These are phyloP conservation scores for Lagenidium sp. DNA, from an alignment of 352 stramenopile species.

Conservation along the genomic window DNA sequence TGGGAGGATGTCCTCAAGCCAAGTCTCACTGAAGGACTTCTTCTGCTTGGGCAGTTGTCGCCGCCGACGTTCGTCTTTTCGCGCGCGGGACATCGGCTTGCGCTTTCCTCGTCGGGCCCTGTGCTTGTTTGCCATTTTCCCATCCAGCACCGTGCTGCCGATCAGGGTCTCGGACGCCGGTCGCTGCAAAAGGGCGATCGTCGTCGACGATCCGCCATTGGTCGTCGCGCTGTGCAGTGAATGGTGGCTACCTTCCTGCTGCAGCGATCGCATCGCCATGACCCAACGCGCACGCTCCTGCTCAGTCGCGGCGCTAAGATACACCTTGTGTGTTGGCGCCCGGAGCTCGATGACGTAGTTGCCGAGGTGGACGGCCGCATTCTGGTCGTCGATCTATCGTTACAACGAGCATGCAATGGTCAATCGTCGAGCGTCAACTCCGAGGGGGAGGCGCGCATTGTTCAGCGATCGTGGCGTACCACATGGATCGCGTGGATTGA, in stretches of 20 bases:
- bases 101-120: no score
- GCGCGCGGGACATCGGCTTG: conserved; percentile 43
- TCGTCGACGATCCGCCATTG: conserved; percentile 5
- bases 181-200: conserved; percentile 19
- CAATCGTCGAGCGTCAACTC: background rate
- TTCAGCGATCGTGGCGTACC: conserved; percentile 29
- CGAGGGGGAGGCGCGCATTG: background rate
- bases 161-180: conserved; percentile 20
- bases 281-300: conserved; percentile 63
- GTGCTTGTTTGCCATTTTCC: no score
- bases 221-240: no score
- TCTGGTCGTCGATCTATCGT: conserved; percentile 73
- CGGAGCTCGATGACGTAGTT: conserved; percentile 80
- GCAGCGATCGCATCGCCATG: conserved; percentile 31
- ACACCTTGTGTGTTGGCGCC: conserved; percentile 33
- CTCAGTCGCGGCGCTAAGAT: conserved; percentile 70
- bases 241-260: conserved; percentile 17
- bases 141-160: background rate
- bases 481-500: conserved; percentile 46
- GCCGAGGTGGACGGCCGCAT: conserved; percentile 51
- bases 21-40: conserved; percentile 64
- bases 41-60: conserved; percentile 59
- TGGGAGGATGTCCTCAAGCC: conserved; percentile 59
- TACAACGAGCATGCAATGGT: no score
- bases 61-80: conserved; percentile 48